Evolutionary conservation across 305 asterid species (phyloP), one percentile per base, ranked within the genome.

Genomic region (Fraxinus sp.): DNA sequence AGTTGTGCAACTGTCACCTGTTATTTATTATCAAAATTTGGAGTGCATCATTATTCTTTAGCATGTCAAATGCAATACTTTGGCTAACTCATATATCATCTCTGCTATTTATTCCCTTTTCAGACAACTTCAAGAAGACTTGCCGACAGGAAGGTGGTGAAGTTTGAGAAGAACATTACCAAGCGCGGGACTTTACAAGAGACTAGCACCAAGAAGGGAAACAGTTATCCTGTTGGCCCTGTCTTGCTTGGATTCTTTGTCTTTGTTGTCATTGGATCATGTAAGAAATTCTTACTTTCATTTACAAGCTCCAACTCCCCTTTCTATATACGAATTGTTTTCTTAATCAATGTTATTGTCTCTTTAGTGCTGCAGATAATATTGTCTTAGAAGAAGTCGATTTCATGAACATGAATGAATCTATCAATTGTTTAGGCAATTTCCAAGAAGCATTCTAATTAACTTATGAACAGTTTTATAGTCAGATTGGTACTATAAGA

Each of bases 81-180:
- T 30, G 39, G 8, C 7, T 68, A 28, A 68, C 32, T 68, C 37
- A 0, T 30, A 32, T 22, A 32, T 30, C 20, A 49, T 30, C 18
- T 80, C 43, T 46, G 18, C 30, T 74, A 9, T 64, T 18, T 39
- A 22, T 77, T 59, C 30, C 37, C 5, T 70, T 1, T 83, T 18
- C 88, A 94, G 98, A 94, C 98, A 39, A 94, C 97, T 74, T 91
- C 98, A 76, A 94, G 92, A 90, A 97, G 98, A 86, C 92, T 95
- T 81, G 94, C 98, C 20, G 94, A 86, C 86, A 92, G 97, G 90
- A 95, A 94, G 92, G 83, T 92, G 13, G 95, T 90, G 94, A 95
- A 52, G 92, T 94, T 95, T 81, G 94, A 95, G 88, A 95, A 95
- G 92, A 95, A 95, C 82, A 92, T 95, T 22, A 92, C 92, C 85